phyloP scores from a whole-genome alignment of 306 rosid species.

The Gynostemma pentaphyllum region DNA sequence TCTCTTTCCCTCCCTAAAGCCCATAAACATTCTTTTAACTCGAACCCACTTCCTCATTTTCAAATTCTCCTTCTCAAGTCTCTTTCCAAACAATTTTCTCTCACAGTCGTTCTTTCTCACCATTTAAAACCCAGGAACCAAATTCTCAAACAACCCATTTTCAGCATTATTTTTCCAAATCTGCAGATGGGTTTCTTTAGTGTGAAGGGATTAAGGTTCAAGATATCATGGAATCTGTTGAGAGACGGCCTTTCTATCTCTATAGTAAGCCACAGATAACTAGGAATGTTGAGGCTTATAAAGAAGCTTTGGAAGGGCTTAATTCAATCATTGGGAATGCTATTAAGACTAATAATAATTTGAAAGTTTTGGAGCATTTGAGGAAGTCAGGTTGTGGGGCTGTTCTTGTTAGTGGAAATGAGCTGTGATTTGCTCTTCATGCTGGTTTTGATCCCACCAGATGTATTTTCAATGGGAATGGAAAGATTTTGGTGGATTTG shows the following conservation, averaged over 20 bases:
- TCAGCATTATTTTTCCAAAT: conserved; percentile 63
- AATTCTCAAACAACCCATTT: conserved; percentile 25
- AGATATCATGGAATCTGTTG: conserved; percentile 85
- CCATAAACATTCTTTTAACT: conserved; percentile 16
- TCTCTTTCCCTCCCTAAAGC: conserved; percentile 31
- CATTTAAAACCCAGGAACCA: conserved; percentile 21
- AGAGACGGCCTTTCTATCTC: conserved; percentile 76
- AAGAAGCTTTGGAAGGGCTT: conserved; percentile 64
- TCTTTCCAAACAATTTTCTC: conserved; percentile 20
- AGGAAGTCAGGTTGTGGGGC: conserved; percentile 81
- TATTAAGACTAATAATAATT: conserved; percentile 82
- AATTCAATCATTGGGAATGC: conserved; percentile 73
- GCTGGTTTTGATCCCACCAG: conserved; percentile 90
- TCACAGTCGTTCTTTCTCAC: conserved; percentile 53
- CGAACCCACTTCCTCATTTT: conserved; percentile 20
- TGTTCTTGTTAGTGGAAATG: conserved; percentile 95
- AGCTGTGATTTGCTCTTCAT: conserved; percentile 63
- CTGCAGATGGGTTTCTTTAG: conserved; percentile 66
- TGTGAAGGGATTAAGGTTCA: conserved; percentile 65
- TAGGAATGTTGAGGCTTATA: conserved; percentile 73
- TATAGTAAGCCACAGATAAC: conserved; percentile 87
- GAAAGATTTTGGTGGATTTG: conserved; percentile 81
- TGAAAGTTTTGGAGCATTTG: conserved; percentile 83
- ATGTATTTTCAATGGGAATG: conserved; percentile 90
- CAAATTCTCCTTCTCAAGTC: conserved; percentile 3